A percentile compares a stretch with the other conserved stretches of the same genome.
Conservation (phyloP, 2,329 filamentous ascomycete genomes). For the Ilyonectria robusta region DNA sequence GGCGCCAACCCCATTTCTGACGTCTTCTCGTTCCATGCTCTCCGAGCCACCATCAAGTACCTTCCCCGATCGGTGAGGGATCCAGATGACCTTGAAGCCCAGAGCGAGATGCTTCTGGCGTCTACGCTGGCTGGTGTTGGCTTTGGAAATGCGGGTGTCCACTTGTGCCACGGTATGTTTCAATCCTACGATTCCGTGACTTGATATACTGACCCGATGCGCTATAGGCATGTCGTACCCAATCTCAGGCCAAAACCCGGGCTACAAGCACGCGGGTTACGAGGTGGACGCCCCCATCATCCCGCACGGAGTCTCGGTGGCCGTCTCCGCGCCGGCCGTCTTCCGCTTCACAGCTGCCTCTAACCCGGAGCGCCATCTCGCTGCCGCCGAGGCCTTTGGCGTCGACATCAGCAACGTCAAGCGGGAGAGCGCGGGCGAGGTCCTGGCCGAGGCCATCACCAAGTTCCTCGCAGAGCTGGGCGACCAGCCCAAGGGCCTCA, state of each 20-base stretch:
- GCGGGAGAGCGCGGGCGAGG: slow-evolving; percentile 89
- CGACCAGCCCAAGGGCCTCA: slow-evolving; percentile 90
- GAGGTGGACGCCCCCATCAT: slow-evolving; percentile 83
- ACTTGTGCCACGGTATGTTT: slow-evolving; percentile 74
- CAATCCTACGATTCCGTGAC: background rate
- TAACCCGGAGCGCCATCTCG: slow-evolving; percentile 92
- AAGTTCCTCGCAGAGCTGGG: slow-evolving; percentile 87
- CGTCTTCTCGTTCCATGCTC: slow-evolving; percentile 92
- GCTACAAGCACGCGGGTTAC: slow-evolving; percentile 92
- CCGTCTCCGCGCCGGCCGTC: slow-evolving; percentile 92
- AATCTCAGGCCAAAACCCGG: slow-evolving; percentile 93
- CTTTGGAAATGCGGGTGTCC: slow-evolving; percentile 97
- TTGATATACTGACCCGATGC: background rate
- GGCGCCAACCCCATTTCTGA: slow-evolving; percentile 98
- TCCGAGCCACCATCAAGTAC: slow-evolving; percentile 89
- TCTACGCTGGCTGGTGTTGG: slow-evolving; percentile 95
- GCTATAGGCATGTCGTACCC: slow-evolving; percentile 91
- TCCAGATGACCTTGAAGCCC: slow-evolving; percentile 92
- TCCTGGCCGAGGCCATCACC: slow-evolving; percentile 85
- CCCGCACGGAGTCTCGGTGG: slow-evolving; percentile 95
- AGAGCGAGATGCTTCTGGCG: slow-evolving; percentile 95
- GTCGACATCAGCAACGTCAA: slow-evolving; percentile 91
- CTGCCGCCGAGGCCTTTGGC: slow-evolving; percentile 91
- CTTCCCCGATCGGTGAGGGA: slow-evolving; percentile 89
- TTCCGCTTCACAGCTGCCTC: slow-evolving; percentile 94